A percentile compares a stretch with the other conserved stretches of the same genome.
Evolutionary conservation across 2,329 filamentous ascomycete genomes (phyloP).

Genomic region (Ceratocystis papillata): DNA sequence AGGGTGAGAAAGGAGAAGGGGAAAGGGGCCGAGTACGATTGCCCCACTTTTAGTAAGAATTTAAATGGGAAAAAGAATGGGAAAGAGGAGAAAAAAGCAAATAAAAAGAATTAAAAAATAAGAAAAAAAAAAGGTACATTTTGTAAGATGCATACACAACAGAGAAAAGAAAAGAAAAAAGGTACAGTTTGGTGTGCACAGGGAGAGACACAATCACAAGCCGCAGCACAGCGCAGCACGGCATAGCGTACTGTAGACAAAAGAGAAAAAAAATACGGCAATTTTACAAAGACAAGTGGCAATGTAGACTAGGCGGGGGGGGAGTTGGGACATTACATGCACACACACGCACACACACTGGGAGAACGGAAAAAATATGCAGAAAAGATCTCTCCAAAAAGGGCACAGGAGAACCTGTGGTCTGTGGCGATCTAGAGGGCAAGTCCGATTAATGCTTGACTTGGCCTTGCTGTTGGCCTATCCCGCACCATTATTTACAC

Average conservation of each 20-base stretch:
- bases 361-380: not conserved
- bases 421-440: conserved; percentile 2
- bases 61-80: not conserved
- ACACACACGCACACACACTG: not conserved
- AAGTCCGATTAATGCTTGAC: conserved; percentile 9
- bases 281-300: too few relatives aligned
- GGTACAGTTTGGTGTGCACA: not conserved
- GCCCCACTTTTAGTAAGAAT: conserved; percentile 2
- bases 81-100: not conserved
- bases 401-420: conserved; percentile 5
- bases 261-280: not conserved
- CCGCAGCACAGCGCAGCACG: not conserved
- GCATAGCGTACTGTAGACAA: not conserved
- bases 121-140: not conserved
- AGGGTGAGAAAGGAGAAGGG: not conserved
- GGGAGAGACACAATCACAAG: conserved; percentile 10
- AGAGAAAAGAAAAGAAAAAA: not conserved
- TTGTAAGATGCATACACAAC: too few relatives aligned
- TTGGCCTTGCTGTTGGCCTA: too few relatives aligned
- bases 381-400: not conserved
- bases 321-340: too few relatives aligned
- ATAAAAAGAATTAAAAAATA: not conserved
- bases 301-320: too few relatives aligned
- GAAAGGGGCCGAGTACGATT: not conserved
- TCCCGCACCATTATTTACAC: not conserved